These are phyloP conservation scores for Lathyrus aphaca DNA, from an alignment of 306 rosid species.

Conservation along the genomic window DNA sequence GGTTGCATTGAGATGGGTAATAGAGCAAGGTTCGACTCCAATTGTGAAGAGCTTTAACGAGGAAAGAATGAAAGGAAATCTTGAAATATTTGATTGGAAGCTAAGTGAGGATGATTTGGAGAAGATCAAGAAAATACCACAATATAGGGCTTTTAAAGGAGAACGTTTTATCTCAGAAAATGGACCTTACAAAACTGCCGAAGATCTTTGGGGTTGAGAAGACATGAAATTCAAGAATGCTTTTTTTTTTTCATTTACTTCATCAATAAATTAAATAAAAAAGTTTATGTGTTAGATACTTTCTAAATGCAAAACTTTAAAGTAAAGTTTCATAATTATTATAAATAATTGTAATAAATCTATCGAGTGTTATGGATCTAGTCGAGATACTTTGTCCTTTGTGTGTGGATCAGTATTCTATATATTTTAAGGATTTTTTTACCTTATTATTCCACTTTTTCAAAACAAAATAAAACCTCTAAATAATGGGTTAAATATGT, in stretches of 20 bases:
- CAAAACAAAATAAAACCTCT: too few species aligned
- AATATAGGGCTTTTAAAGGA: slow-evolving; percentile 32
- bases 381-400: too few species aligned
- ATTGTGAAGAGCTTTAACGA: slow-evolving; percentile 54
- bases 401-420: too few species aligned
- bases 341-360: not conserved
- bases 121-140: slow-evolving; percentile 50
- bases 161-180: slow-evolving; percentile 40
- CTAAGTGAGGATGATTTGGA: slow-evolving; percentile 42
- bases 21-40: slow-evolving; percentile 46
- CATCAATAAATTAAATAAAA: slow-evolving; percentile 3
- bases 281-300: not conserved
- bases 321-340: not conserved
- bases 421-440: too few species aligned
- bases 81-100: slow-evolving; percentile 55
- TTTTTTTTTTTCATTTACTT: not conserved
- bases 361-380: too few species aligned
- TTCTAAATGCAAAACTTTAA: not conserved
- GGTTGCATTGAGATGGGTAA: slow-evolving; percentile 58
- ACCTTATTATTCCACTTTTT: too few species aligned
- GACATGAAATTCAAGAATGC: not conserved
- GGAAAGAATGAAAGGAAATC: slow-evolving; percentile 53
- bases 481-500: too few species aligned
- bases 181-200: slow-evolving; percentile 51
- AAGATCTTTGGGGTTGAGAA: slow-evolving; percentile 51